Evolutionary conservation across 2,329 filamentous ascomycete species (phyloP).

Genomic region (Sclerotinia subarctica): DNA sequence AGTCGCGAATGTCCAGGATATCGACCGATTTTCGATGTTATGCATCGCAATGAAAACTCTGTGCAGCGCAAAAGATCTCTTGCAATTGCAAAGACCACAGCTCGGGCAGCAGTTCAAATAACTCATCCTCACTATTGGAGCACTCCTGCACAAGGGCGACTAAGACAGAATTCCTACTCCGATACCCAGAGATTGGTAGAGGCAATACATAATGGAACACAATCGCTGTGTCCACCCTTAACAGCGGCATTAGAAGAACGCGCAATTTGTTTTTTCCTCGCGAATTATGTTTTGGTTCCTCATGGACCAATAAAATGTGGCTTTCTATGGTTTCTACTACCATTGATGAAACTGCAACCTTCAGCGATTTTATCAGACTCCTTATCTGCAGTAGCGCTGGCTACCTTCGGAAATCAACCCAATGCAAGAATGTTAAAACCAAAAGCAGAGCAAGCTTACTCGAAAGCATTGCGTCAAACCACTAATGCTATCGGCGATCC

Average conservation of each 20-base stretch:
- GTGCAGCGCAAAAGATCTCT: not conserved
- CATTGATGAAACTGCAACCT: constrained; percentile 15
- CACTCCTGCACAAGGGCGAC: not conserved
- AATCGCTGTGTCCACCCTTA: not conserved
- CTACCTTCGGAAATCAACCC: constrained; percentile 18
- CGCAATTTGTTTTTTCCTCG: constrained; percentile 18
- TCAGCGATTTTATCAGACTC: constrained; percentile 13
- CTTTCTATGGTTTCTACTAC: constrained; percentile 17
- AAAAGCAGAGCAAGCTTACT: constrained; percentile 18
- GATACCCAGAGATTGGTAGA: constrained; percentile 6
- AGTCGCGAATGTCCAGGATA: constrained; percentile 19
- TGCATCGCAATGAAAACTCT: constrained; percentile 14
- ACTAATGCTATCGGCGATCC: constrained; percentile 15
- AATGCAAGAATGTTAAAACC: constrained; percentile 18
- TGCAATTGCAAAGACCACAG: not conserved
- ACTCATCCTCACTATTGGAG: not conserved
- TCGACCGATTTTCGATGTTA: constrained; percentile 13
- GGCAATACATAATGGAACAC: constrained; percentile 13
- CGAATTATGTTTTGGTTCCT: constrained; percentile 20
- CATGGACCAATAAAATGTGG: constrained; percentile 11
- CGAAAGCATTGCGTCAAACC: constrained; percentile 13
- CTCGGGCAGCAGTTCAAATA: not conserved
- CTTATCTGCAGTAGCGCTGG: constrained; percentile 7
- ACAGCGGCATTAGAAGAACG: constrained; percentile 19
- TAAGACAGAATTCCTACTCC: constrained; percentile 6